Base-by-base conservation (phyloP, 192 early-diverging fungal genomes). In the Rhizoclosmatium globosum region DNA sequence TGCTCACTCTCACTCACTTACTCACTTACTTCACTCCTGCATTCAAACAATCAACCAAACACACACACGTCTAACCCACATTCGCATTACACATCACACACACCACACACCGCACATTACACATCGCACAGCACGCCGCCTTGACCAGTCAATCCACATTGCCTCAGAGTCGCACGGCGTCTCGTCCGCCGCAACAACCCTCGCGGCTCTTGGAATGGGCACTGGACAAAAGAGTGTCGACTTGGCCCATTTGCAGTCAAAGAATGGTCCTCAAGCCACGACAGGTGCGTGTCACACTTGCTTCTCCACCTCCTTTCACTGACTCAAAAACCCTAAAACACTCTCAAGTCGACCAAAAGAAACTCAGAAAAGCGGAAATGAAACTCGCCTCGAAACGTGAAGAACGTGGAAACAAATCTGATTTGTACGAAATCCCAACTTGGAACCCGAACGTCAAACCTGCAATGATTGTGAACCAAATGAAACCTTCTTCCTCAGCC, bases 351-450 rank as follows among this genome's bases (percentile, higher is more conserved):
- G 89, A 90, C 64, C 84, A 85, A 78, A 73, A 91, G 68, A 98
- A 97, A 85, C 87, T 98, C 74, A 89, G 93, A 72, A 95, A 96
- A 79, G 96, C 96, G 42, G 96, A 99, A 86, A 90, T 90, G 47
- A 96, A 96, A 82, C 92, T 96, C 81, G 94, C 93, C 9, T 90
- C 92, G 68, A 99, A 99, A 89, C 90, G 94, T 72, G 93, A 93
- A 59, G 94, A 94, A 78, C 92, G 95, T 43, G 91, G 90, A 2
- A 88, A 87, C 69, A 84, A 95, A 53, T 79, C 89, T 62, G 87
- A 93, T 64, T 82, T 68, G 3, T 82, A 85, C 64, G 89, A 88
- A 11, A 91, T 94, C 83, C 93, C 87, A 2, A 82, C 73, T 60
- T 90, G 89, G 89, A 87, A 90, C 71, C 86, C 87, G 2, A 82